These are phyloP conservation scores for Typha latifolia DNA, from an alignment of 176 grass and related monocot genomes.

Conservation along the genomic window DNA sequence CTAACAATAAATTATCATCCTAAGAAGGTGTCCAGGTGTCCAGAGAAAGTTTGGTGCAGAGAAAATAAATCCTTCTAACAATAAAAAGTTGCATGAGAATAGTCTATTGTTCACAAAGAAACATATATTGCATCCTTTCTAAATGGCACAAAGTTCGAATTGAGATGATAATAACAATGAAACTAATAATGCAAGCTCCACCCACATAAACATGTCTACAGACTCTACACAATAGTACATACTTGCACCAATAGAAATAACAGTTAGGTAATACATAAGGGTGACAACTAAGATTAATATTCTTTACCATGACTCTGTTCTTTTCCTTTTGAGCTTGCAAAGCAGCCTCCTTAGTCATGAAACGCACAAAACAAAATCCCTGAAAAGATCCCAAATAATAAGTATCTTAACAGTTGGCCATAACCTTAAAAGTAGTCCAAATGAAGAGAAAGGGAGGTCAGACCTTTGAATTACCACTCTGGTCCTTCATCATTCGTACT, in stretches of 20 bases:
- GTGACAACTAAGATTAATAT: constrained; percentile 2
- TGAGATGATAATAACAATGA: neutral
- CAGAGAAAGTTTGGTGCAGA: no score
- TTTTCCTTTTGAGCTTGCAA: constrained; percentile 47
- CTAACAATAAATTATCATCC: no score
- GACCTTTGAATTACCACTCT: constrained; percentile 62
- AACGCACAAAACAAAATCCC: constrained; percentile 84
- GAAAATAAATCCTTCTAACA: no score
- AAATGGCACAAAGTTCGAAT: no score
- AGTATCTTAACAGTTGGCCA: constrained; percentile 7
- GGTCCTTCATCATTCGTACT: constrained; percentile 55
- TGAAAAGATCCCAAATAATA: constrained; percentile 21
- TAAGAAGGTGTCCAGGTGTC: no score
- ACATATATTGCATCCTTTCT: no score
- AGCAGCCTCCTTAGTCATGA: constrained; percentile 50
- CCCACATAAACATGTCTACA: neutral
- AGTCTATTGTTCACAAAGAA: no score
- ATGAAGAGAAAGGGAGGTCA: neutral
- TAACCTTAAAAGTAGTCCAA: constrained; percentile 6
- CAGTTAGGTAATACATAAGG: neutral
- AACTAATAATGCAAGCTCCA: constrained; percentile 9
- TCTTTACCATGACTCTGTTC: constrained; percentile 47
- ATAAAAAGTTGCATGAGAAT: no score
- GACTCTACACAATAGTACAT: no score
- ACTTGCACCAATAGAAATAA: no score